Base-by-base conservation (phyloP, 805 yeast genomes). In the Kodamaea leandrae region DNA sequence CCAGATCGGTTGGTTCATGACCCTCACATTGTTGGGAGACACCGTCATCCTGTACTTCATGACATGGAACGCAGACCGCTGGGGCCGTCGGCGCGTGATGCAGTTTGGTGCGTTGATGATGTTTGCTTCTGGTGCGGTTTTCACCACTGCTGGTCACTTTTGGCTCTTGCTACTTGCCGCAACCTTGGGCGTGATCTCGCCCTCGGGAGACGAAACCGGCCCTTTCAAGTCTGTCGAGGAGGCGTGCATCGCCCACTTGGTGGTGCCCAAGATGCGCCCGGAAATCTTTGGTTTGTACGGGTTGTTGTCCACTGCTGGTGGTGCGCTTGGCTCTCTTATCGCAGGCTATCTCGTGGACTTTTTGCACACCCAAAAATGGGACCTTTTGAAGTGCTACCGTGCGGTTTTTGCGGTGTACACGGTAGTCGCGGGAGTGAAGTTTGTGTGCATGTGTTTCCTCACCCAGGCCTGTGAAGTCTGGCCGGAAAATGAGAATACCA, bases 151-250 rank as follows among this genome's bases (percentile, higher is more conserved):
- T 45, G 68, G 76, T 24, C 76, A 76, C 48, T 86, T 69, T 57
- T 54, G 63, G 48, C 47, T 83, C 1, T 65, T 88, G 28, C 63
- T 88, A 15, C 17, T 71, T 2, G 93, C 93, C 6, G 93, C 96
- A 2, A 75, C 86, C 2, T 43, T 86, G 21, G 96, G 96, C 1
- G 96, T 88, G 13, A 84, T 88, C 6, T 85, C 95, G 2, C 93
- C 96, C 2, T 79, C 87, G 20, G 95, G 96, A 17, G 89, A 83
- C 53, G 96, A 88, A 54, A 86, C 90, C 0, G 96, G 96, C 0
- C 96, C 96, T 0, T 88, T 88, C 60, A 83, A 85, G 54, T 78
- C 93, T 0, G 80, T 88, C 20, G 96, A 88, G 58, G 96, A 87
- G 55, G 80, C 91, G 1, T 74, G 86, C 28, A 69, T 88, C 37